Conservation (phyloP, 1,139 yeast species). For the Arxiozyma slooffiae region DNA sequence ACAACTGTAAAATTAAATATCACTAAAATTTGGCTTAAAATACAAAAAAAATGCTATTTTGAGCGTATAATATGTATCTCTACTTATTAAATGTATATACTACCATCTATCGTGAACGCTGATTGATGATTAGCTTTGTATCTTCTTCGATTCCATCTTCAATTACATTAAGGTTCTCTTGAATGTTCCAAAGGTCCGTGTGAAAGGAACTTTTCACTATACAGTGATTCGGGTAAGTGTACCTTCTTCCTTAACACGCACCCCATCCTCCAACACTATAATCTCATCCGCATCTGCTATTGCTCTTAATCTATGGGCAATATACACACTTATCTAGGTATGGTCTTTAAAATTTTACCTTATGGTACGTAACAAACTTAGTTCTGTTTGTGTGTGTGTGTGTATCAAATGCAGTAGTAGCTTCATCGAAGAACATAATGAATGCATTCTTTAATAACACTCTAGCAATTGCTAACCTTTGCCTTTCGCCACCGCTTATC, state of each 20-base stretch:
- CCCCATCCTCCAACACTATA: slow-evolving; percentile 74
- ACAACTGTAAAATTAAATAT: no score
- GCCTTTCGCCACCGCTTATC: slow-evolving; percentile 99
- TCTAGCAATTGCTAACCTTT: slow-evolving; percentile 86
- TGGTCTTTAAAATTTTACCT: slow-evolving; percentile 48
- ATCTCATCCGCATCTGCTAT: slow-evolving; percentile 92
- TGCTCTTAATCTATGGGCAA: slow-evolving; percentile 89
- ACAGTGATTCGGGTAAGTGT: slow-evolving; percentile 56
- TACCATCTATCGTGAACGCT: neutral
- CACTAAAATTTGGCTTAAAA: no score
- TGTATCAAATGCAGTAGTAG: slow-evolving; percentile 93
- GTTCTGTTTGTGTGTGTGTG: slow-evolving; percentile 98
- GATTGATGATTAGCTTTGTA: neutral
- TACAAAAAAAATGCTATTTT: no score
- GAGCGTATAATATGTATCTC: no score
- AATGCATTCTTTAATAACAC: slow-evolving; percentile 75
- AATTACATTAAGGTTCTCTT: slow-evolving; percentile 60
- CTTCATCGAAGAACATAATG: slow-evolving; percentile 91
- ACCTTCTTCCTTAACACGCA: slow-evolving; percentile 80
- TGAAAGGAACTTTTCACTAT: slow-evolving; percentile 51
- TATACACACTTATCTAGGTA: slow-evolving; percentile 68
- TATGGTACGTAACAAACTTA: slow-evolving; percentile 64
- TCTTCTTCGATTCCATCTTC: slow-evolving; percentile 25
- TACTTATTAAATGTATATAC: no score
- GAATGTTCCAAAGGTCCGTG: slow-evolving; percentile 79